These are phyloP conservation scores for Ceratobasidium sp. DNA, from an alignment of 1,284 basidiomycete species.

Conservation along the genomic window DNA sequence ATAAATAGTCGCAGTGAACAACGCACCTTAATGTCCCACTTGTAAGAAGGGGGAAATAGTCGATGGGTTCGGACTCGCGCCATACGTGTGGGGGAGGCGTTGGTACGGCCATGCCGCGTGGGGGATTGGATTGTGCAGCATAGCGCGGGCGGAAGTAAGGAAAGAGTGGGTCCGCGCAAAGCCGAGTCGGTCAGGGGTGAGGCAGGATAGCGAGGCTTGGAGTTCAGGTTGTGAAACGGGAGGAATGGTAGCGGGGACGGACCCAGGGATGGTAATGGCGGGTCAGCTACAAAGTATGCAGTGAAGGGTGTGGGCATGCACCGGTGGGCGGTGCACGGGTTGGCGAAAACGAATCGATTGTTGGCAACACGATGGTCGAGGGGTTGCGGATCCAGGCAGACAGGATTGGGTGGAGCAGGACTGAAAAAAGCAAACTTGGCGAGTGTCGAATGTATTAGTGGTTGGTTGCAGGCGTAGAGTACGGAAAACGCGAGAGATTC, in stretches of 20 bases:
- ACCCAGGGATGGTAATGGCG: background rate
- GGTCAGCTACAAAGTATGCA: constrained; percentile 6
- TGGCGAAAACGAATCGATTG: background rate
- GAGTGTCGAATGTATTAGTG: too few species aligned
- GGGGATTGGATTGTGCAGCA: constrained; percentile 34
- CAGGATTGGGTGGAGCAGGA: too few species aligned
- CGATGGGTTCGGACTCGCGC: constrained; percentile 11
- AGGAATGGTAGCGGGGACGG: constrained; percentile 4
- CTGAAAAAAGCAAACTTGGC: too few species aligned
- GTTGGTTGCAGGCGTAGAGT: too few species aligned
- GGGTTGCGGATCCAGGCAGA: too few species aligned
- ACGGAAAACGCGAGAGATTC: too few species aligned
- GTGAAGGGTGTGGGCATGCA: constrained; percentile 34
- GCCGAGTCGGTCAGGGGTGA: background rate
- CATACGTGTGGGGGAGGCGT: constrained; percentile 2
- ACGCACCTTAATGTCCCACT: too few species aligned
- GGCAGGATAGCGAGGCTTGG: constrained; percentile 26
- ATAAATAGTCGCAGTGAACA: too few species aligned
- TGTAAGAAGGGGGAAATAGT: too few species aligned
- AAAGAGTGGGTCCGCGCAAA: constrained; percentile 7
- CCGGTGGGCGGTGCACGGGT: constrained; percentile 25
- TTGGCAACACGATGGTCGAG: background rate
- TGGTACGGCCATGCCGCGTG: constrained; percentile 36
- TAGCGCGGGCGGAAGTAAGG: background rate
- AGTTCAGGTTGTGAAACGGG: constrained; percentile 10